Conservation (phyloP, 2,329 filamentous ascomycete species). For the Basipetospora chlamydospora region DNA sequence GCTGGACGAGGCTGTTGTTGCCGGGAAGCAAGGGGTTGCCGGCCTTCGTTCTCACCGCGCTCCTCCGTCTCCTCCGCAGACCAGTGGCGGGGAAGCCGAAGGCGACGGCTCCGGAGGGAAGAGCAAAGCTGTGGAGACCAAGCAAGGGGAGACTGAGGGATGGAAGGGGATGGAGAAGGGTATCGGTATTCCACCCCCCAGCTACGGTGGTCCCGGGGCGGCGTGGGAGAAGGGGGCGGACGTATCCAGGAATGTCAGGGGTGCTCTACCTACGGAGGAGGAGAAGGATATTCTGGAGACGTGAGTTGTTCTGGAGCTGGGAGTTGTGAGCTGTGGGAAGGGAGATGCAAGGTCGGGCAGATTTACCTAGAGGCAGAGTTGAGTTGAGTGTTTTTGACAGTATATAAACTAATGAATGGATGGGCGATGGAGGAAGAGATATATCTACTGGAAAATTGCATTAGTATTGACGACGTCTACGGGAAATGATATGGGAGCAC, state of each 20-base stretch:
- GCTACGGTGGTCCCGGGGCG: conserved; percentile 33
- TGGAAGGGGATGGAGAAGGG: not conserved
- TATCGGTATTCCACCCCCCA: conserved; percentile 22
- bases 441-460: too few relatives aligned
- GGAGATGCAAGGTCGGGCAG: not conserved
- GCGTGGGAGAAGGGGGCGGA: conserved; percentile 37
- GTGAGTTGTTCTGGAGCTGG: conserved; percentile 12
- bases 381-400: too few relatives aligned
- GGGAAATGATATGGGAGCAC: too few relatives aligned
- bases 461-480: too few relatives aligned
- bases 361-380: too few relatives aligned
- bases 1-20: too few relatives aligned
- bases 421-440: too few relatives aligned
- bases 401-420: too few relatives aligned
- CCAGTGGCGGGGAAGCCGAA: too few relatives aligned
- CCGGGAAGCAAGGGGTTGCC: too few relatives aligned
- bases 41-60: not conserved
- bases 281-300: conserved; percentile 26
- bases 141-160: too few relatives aligned
- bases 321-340: not conserved
- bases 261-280: conserved; percentile 22
- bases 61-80: not conserved
- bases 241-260: conserved; percentile 20
- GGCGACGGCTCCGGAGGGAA: not conserved
- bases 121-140: not conserved